Evolutionary conservation across 768 basidiomycete species (phyloP), one percentile per base, ranked within the genome.

Genomic region (Agaricus subrufescens): DNA sequence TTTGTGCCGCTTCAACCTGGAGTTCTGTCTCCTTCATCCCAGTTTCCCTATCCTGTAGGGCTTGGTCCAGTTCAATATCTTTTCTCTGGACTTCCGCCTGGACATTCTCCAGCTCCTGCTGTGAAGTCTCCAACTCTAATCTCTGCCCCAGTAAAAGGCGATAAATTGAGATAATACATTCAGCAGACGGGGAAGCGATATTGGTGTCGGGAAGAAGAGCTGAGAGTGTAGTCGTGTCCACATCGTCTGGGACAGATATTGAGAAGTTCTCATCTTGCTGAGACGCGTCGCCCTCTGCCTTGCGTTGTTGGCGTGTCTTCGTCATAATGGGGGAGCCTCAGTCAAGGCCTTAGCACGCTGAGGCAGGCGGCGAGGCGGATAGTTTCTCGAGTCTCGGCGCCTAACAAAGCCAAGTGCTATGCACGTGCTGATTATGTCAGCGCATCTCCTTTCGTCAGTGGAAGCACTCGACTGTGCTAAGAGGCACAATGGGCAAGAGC

Each of bases 11-110:
- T 52, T 86, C 82, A 30, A 84, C 59, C 1, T 81, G 69, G 0
- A 62, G 64, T 62, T 88, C 86, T 10, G 85, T 63, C 31, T 88
- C 84, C 50, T 78, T 79, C 1, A 80, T 69, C 47, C 77, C 69
- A 1, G 75, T 80, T 65, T 94, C 89, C 51, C 79, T 81, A 66
- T 94, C 91, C 62, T 91, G 87, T 37, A 91, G 67, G 5, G 89
- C 84, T 70, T 93, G 91, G 67, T 94, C 91, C 37, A 93, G 73
- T 67, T 94, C 91, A 2, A 94, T 75, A 53, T 92, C 90, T 67
- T 86, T 87, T 68, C 79, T 81, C 62, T 89, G 81, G 9, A 75
- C 66, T 46, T 85, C 83, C 2, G 89, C 89, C 43, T 77, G 83
- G 56, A 79, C 70, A 59, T 86, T 87, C 67, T 94, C 91, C 34